Conservation (phyloP, 768 basidiomycete species). For the Scleroderma bovista region DNA sequence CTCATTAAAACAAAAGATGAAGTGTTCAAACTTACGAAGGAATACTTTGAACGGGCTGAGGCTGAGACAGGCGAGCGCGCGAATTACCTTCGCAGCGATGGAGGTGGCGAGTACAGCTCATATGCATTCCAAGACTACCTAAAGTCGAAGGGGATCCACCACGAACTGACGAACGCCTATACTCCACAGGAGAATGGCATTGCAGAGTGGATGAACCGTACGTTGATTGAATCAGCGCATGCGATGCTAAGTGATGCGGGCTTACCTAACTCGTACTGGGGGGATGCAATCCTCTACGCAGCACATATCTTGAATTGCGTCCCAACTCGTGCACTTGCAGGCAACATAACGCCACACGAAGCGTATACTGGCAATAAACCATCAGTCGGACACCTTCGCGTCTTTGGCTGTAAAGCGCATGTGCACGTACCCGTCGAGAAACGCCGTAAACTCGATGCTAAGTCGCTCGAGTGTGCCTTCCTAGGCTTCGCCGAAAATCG, state of each 20-base stretch:
- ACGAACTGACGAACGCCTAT: conserved; percentile 3
- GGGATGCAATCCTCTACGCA: neutral
- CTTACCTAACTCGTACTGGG: neutral
- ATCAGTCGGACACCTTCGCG: too few relatives aligned
- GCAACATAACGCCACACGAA: too few relatives aligned
- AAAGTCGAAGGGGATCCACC: conserved; percentile 5
- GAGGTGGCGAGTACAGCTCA: conserved; percentile 18
- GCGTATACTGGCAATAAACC: too few relatives aligned
- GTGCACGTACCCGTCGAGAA: too few relatives aligned
- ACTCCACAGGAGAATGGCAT: conserved; percentile 5
- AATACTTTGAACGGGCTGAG: conserved; percentile 9
- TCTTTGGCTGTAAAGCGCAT: too few relatives aligned
- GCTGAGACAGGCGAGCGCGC: conserved; percentile 8
- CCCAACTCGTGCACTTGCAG: too few relatives aligned
- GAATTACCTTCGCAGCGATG: conserved; percentile 16
- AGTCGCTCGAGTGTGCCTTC: too few relatives aligned
- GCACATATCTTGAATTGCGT: too few relatives aligned
- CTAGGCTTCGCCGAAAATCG: too few relatives aligned
- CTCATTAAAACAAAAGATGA: conserved; percentile 2
- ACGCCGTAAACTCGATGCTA: too few relatives aligned
- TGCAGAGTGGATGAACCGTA: conserved; percentile 1
- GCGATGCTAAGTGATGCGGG: neutral
- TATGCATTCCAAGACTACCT: conserved; percentile 12
- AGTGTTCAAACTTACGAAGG: conserved; percentile 9
- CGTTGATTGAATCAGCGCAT: neutral